phyloP scores from a whole-genome alignment of 2,329 filamentous ascomycete genomes.

The Arthrobotrys musiformis region DNA sequence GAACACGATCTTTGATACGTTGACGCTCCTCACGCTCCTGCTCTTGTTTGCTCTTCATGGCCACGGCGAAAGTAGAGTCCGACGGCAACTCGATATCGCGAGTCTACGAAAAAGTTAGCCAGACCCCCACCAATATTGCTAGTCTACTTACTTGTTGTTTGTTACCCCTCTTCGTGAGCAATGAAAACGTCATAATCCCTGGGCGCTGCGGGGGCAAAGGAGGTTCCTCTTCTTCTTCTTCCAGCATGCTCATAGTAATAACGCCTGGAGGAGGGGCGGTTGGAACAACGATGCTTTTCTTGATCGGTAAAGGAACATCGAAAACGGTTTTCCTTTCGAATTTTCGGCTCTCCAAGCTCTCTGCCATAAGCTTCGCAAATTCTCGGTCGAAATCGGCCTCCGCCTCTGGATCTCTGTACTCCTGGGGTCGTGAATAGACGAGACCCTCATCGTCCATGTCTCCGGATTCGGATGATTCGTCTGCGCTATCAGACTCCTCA shows the following conservation, averaged over 20 bases:
- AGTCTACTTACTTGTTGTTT: constrained; percentile 78
- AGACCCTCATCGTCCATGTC: constrained; percentile 79
- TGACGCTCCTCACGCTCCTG: constrained; percentile 96
- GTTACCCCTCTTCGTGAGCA: constrained; percentile 95
- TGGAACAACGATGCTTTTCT: constrained; percentile 63
- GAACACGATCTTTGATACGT: constrained; percentile 95
- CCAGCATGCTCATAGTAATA: constrained; percentile 52
- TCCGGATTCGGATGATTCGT: constrained; percentile 71
- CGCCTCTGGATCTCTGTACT: constrained; percentile 88
- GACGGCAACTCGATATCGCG: constrained; percentile 66
- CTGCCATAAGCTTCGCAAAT: constrained; percentile 97
- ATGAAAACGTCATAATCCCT: constrained; percentile 91
- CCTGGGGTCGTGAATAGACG: constrained; percentile 88
- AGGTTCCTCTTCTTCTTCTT: constrained; percentile 46
- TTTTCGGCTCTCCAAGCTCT: constrained; percentile 93
- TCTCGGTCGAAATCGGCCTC: constrained; percentile 98
- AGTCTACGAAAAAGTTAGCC: constrained; percentile 34
- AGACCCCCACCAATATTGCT: background rate
- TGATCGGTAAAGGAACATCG: constrained; percentile 96
- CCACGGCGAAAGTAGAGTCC: constrained; percentile 92
- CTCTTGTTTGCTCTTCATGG: constrained; percentile 95
- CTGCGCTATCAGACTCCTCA: constrained; percentile 67
- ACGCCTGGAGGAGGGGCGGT: constrained; percentile 14
- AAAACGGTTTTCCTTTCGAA: constrained; percentile 95
- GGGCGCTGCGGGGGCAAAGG: constrained; percentile 26